Percentiles rank a stretch among this genome's conserved stretches.
Evolutionary conservation across 345 rosid genomes (phyloP).

Genomic region (Citrus maxima): DNA sequence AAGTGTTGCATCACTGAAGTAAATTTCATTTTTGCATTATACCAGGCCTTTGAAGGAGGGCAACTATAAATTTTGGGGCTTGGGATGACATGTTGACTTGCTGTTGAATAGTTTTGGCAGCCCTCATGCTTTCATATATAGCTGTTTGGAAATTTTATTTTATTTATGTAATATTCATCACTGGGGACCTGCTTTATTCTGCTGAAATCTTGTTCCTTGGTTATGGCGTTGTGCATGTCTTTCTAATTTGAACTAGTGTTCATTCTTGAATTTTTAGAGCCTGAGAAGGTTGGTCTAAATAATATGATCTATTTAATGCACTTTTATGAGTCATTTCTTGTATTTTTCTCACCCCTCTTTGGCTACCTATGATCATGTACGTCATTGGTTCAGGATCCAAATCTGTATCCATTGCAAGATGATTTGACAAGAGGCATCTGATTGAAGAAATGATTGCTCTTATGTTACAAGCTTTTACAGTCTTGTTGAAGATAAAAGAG

Average conservation of each 20-base stretch:
- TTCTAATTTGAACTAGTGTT: background rate
- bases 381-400: slow-evolving; percentile 11
- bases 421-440: background rate
- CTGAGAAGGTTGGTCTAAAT: background rate
- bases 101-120: background rate
- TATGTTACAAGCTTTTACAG: too few species aligned
- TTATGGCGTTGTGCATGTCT: background rate
- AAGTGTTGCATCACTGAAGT: background rate
- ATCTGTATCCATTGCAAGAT: background rate
- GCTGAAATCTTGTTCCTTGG: background rate
- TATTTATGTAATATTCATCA: background rate
- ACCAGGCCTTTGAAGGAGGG: background rate
- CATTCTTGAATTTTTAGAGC: background rate
- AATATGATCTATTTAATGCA: background rate
- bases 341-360: background rate
- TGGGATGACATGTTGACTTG: background rate
- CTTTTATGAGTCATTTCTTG: background rate
- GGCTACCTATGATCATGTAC: background rate
- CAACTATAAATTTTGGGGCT: background rate
- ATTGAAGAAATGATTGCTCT: too few species aligned
- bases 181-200: background rate
- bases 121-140: background rate
- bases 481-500: background rate
- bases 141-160: background rate
- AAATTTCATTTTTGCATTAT: background rate